A percentile compares a stretch with the other conserved stretches of the same genome.
These are phyloP conservation scores for Thalassiosira livingstoniorum DNA, from an alignment of 352 stramenopile genomes.

Conservation along the genomic window DNA sequence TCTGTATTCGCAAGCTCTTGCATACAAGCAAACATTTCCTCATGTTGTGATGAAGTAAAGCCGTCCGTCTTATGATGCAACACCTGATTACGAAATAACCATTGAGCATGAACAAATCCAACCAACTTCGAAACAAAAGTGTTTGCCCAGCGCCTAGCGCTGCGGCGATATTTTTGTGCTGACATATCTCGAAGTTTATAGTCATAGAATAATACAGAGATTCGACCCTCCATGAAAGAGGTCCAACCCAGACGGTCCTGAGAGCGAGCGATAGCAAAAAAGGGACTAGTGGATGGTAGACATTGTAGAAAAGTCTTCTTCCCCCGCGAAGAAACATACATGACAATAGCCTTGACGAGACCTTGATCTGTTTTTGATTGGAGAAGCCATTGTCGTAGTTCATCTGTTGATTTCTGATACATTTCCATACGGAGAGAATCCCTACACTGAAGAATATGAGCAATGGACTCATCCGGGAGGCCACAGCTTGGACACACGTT, in stretches of 20 bases:
- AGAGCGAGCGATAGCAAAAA: background rate
- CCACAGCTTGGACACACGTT: background rate
- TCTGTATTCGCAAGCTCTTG: background rate
- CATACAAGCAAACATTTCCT: background rate
- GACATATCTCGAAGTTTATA: no score
- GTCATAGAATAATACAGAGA: no score
- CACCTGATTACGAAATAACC: background rate
- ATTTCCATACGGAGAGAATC: no score
- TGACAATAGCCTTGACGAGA: no score
- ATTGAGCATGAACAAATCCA: background rate
- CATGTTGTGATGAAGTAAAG: background rate
- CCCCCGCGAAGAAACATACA: no score
- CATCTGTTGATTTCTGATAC: no score
- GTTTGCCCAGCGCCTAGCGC: no score
- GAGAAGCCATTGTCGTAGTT: no score
- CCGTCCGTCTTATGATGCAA: background rate
- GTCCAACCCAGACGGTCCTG: background rate
- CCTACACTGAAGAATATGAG: background rate
- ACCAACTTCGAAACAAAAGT: background rate
- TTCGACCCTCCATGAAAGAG: background rate
- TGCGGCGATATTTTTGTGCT: no score
- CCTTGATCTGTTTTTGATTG: no score
- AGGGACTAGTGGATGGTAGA: background rate
- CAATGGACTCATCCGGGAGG: background rate
- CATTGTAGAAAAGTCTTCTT: background rate